Evolutionary conservation across 2,329 filamentous ascomycete genomes (phyloP).

Genomic region (Volutella citrinella): DNA sequence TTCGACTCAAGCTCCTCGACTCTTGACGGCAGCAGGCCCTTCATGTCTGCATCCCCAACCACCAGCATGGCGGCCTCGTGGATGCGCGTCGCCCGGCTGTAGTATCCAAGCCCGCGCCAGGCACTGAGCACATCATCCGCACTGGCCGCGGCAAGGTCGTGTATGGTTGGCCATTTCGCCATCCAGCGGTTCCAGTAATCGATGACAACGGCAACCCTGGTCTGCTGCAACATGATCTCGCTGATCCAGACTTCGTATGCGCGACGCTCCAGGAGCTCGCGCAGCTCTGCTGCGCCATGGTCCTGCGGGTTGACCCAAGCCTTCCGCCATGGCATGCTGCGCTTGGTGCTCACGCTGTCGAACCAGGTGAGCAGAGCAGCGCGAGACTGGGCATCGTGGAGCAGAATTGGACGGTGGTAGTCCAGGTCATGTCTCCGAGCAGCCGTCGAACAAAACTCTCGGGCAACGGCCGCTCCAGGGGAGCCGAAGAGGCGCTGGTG

Average conservation of each 20-base stretch:
- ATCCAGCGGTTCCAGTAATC: constrained; percentile 64
- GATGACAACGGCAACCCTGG: constrained; percentile 58
- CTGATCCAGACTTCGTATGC: constrained; percentile 67
- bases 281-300: constrained; percentile 32
- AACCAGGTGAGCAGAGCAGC: constrained; percentile 49
- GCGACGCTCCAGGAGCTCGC: constrained; percentile 45
- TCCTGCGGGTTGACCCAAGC: constrained; percentile 48
- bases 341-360: constrained; percentile 41
- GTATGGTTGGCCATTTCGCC: constrained; percentile 56
- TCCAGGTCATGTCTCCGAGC: constrained; percentile 31
- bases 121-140: constrained; percentile 55
- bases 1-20: constrained; percentile 45
- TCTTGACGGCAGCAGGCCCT: constrained; percentile 48
- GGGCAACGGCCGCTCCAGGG: constrained; percentile 1
- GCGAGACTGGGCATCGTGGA: constrained; percentile 34
- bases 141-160: constrained; percentile 50
- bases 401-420: constrained; percentile 51
- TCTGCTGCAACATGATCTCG: constrained; percentile 67
- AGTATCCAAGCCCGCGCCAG: constrained; percentile 63
- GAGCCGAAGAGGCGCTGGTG: constrained; percentile 16
- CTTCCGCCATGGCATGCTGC: constrained; percentile 60
- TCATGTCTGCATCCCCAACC: constrained; percentile 37
- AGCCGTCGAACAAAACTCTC: constrained; percentile 16
- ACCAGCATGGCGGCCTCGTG: constrained; percentile 55
- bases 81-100: constrained; percentile 60